Conservation (phyloP, 768 basidiomycete species). For the Lactifluus volemus region DNA sequence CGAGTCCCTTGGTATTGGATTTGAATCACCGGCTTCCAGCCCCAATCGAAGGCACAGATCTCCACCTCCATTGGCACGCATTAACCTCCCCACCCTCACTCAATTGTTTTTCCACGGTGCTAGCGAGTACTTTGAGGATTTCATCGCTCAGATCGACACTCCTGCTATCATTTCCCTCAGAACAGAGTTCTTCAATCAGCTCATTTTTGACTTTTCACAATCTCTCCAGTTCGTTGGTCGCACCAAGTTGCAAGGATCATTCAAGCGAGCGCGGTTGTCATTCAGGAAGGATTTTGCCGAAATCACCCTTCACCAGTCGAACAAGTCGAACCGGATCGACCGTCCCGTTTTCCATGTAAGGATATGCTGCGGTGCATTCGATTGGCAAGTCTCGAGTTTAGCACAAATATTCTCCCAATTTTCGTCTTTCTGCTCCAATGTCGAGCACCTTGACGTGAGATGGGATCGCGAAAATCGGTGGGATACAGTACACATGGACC, state of each 20-base stretch:
- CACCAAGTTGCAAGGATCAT: too few relatives aligned
- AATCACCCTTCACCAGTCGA: neutral
- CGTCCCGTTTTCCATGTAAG: neutral
- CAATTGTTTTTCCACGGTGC: neutral
- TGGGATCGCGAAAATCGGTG: too few relatives aligned
- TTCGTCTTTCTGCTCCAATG: neutral
- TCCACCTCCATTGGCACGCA: neutral
- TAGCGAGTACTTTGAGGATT: neutral
- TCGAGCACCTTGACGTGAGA: neutral
- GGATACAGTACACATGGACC: neutral
- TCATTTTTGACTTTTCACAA: neutral
- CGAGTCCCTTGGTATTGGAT: neutral
- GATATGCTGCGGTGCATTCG: neutral
- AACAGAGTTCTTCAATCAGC: neutral
- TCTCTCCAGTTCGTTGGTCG: neutral
- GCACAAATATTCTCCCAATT: neutral
- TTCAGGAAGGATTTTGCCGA: neutral
- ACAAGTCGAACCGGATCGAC: too few relatives aligned
- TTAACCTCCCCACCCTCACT: neutral
- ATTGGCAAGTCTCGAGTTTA: neutral
- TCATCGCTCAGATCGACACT: neutral
- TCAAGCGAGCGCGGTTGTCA: neutral
- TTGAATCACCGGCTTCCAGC: neutral
- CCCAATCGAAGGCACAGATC: neutral
- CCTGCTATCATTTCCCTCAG: neutral